Evolutionary conservation across 352 stramenopile species (phyloP).

Genomic region (Ophiocytium majus): DNA sequence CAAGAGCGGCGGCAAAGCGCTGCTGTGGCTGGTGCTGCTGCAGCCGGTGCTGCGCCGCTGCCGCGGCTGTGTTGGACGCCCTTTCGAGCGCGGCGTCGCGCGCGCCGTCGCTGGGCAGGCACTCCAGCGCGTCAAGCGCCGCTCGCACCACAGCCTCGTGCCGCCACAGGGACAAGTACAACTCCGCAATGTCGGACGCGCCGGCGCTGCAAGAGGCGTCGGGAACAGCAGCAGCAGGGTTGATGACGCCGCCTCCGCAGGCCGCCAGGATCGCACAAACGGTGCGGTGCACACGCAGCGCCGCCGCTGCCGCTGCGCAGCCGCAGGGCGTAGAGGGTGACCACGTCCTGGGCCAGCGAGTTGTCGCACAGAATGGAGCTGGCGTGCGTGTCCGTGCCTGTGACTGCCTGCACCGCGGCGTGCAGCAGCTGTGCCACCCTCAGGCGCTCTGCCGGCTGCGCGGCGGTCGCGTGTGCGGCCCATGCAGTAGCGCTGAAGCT

Average conservation of each 20-base stretch:
- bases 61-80: too few species aligned
- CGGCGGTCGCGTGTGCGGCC: too few species aligned
- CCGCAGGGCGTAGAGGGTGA: background rate
- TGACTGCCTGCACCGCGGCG: background rate
- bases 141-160: background rate
- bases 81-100: too few species aligned
- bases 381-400: background rate
- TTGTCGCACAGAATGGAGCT: too few species aligned
- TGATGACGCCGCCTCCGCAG: background rate
- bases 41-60: background rate
- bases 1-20: background rate
- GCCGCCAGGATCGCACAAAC: background rate
- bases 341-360: too few species aligned
- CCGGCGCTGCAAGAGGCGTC: too few species aligned
- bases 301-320: background rate
- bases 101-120: background rate
- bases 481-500: too few species aligned
- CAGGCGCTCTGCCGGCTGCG: too few species aligned
- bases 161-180: background rate
- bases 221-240: background rate
- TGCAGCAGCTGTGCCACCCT: background rate
- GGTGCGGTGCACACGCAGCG: background rate
- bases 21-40: background rate
- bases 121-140: background rate
- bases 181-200: background rate